Evolutionary conservation across 2,329 filamentous ascomycete genomes (phyloP).

Genomic region (Mariannaea elegans): DNA sequence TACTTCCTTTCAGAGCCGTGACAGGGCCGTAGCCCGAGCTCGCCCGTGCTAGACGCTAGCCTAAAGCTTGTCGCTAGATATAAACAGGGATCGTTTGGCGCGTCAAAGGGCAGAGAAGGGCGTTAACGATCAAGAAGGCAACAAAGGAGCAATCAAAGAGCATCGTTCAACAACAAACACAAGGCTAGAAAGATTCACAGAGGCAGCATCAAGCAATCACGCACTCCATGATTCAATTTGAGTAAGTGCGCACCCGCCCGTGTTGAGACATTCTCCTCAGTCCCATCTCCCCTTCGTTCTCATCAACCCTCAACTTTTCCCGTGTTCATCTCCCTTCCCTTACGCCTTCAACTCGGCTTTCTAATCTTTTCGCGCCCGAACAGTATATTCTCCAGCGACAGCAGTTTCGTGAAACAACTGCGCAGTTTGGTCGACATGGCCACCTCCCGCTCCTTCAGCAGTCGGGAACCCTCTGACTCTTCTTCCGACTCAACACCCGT

Average conservation of each 20-base stretch:
- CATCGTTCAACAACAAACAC: constrained; percentile 5
- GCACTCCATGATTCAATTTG: constrained; percentile 40
- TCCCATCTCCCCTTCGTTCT: constrained; percentile 9
- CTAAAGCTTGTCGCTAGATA: constrained; percentile 35
- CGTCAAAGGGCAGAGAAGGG: constrained; percentile 25
- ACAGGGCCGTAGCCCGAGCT: constrained; percentile 35
- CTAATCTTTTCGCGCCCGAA: constrained; percentile 27
- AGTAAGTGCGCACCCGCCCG: constrained; percentile 34
- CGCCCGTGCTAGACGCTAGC: constrained; percentile 41
- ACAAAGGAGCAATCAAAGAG: constrained; percentile 27
- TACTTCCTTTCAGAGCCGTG: constrained; percentile 23
- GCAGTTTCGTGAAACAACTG: constrained; percentile 42
- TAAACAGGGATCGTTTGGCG: constrained; percentile 39
- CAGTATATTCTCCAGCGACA: constrained; percentile 35
- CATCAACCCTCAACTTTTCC: not conserved
- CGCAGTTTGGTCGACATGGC: constrained; percentile 42
- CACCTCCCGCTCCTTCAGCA: constrained; percentile 27
- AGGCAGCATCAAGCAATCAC: constrained; percentile 18
- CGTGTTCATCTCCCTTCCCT: constrained; percentile 9
- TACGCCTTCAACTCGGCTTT: constrained; percentile 9
- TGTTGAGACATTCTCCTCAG: not conserved
- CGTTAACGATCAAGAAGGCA: constrained; percentile 25
- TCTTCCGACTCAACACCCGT: constrained; percentile 35
- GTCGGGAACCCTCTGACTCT: constrained; percentile 23
- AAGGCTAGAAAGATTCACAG: constrained; percentile 11